Conservation (phyloP, 768 basidiomycete genomes). For the Tricholoma matsutake region DNA sequence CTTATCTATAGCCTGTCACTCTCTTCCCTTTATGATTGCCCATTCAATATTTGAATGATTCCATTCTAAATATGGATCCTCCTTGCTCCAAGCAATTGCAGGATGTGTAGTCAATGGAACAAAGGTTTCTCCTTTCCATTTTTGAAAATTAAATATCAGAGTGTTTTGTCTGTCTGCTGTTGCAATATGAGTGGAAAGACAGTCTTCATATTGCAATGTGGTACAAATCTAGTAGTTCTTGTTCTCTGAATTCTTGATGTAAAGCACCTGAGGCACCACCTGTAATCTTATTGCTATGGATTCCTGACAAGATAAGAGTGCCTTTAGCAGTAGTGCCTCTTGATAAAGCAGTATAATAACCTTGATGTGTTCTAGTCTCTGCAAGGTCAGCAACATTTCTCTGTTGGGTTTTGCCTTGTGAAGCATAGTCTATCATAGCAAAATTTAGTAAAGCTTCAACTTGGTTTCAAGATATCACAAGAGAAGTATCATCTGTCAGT, state of each 20-base stretch:
- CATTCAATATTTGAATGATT: background rate
- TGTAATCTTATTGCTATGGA: too few species aligned
- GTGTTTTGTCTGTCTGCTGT: background rate
- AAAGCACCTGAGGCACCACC: too few species aligned
- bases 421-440: constrained; percentile 31
- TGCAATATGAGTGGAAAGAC: too few species aligned
- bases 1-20: background rate
- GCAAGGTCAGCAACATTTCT: too few species aligned
- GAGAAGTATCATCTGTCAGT: constrained; percentile 20
- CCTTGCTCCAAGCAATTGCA: background rate
- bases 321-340: too few species aligned
- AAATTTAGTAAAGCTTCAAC: background rate
- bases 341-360: too few species aligned
- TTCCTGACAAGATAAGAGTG: too few species aligned
- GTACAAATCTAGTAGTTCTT: too few species aligned
- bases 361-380: too few species aligned
- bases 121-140: background rate
- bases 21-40: background rate
- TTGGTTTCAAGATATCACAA: background rate
- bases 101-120: background rate
- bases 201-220: too few species aligned
- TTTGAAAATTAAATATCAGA: background rate
- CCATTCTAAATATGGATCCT: background rate
- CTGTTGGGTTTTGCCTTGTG: too few species aligned
- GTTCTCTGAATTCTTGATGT: too few species aligned